Base-by-base conservation (phyloP, 306 rosid genomes). In the Rosa rugosa region DNA sequence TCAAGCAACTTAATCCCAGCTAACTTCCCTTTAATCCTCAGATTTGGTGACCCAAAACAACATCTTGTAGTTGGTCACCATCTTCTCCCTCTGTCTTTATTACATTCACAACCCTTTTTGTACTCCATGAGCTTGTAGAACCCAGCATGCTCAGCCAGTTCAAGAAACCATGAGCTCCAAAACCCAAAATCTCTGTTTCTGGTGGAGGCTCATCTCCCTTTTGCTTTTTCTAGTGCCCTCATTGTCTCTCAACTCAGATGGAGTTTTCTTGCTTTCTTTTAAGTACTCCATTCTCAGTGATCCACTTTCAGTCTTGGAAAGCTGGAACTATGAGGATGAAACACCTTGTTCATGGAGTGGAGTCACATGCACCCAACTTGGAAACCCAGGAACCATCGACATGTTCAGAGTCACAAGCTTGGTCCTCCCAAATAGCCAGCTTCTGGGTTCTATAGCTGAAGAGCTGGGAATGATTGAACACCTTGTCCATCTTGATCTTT, bases 331-430 rank as follows among this genome's bases (percentile, higher is more conserved):
- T 70, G 27, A 80, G 40, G 97, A 93, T 66, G 83, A 6, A 34
- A 88, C 95, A 3, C 97, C 98, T 14, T 95, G 99, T 82, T 90
- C 96, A 10, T 95, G 99, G 99, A 75, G 8, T 36, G 99, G 99
- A 79, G 92, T 95, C 72, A 82, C 90, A 20, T 95, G 99, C 86
- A 54, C 86, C 5, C 88, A 85, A 71, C 42, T 88, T 23, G 90
- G 75, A 46, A 6, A 8, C 70, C 84, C 87, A 5, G 87, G 87
- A 31, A 81, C 86, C 40, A 75, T 77, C 47, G 91, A 82, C 22
- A 75, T 82, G 82, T 77, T 86, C 75, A 85, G 98, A 76, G 99
- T 91, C 53, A 90, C 94, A 4, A 81, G 91, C 81, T 79, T 95
- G 44, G 81, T 75, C 56, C 97, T 95, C 74, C 91, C 97, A 16